Evolutionary conservation across 2,329 filamentous ascomycete genomes (phyloP), one percentile per base, ranked within the genome.

Genomic region (Meredithiella fracta): DNA sequence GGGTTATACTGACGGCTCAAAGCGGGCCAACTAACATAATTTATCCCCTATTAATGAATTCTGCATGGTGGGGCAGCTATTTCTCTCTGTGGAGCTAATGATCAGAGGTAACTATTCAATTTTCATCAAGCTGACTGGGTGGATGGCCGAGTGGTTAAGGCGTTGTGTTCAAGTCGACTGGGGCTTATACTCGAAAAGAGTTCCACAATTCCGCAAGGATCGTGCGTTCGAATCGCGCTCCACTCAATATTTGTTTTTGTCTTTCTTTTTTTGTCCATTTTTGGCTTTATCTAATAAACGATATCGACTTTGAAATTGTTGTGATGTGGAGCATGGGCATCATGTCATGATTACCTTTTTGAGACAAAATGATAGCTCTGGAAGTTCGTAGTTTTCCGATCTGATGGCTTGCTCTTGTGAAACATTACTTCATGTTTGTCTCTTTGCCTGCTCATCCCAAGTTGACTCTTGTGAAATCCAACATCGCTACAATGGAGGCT

Each of bases 201-300:
- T 49, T 52, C 54, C 54, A 56, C 54, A 56, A 50, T 56, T 56
- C 26, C 54, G 54, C 49, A 31, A 56, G 54, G 54, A 56, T 56
- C 54, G 54, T 37, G 54, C 54, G 54, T 56, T 56, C 54, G 54
- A 56, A 56, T 56, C 54, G 54, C 54, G 54, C 49, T 47, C 54
- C 49, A 56, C 54, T 56, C 54, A 56, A 31, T n/a, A 47, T 47
- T 29, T 26, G 22, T 40, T 56, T 56, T 56, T 44, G 7, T 1
- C n/a, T n/a, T 26, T 9, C 25, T 49, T 49, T 23, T 49, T 25
- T 20, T n/a, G n/a, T 22, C 9, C 15, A 47, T n/a, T 17, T 47
- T 47, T 20, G 9, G 42, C 15, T 47, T 47, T n/a, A n/a, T n/a
- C n/a, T n/a, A n/a, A n/a, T n/a, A n/a, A n/a, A n/a, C n/a, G n/a